Conservation (phyloP, 371 early-diverging fungal species). For the Choanephora cucurbitarum region DNA sequence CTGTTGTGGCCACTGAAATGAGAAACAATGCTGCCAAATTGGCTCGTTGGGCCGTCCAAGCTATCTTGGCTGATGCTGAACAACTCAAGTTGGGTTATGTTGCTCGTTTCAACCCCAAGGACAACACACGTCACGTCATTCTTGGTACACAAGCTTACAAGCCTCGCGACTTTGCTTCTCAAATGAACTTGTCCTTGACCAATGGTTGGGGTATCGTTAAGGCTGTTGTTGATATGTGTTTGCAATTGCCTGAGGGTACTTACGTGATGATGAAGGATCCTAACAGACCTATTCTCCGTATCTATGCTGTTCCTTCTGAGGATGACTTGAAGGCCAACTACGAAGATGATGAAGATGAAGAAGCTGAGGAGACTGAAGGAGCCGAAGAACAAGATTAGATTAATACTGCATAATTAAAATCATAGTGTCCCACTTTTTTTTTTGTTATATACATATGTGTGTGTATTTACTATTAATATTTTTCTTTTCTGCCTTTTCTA, state of each 20-base stretch:
- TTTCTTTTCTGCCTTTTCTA: neutral
- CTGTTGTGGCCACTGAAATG: constrained; percentile 96
- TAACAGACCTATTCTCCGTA: constrained; percentile 84
- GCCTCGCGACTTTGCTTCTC: constrained; percentile 89
- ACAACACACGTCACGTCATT: constrained; percentile 80
- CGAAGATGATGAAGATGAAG: constrained; percentile 55
- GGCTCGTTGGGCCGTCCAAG: constrained; percentile 93
- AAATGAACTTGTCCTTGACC: constrained; percentile 84
- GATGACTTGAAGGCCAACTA: constrained; percentile 65
- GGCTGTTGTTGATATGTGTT: constrained; percentile 86
- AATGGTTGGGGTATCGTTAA: constrained; percentile 97
- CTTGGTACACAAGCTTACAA: constrained; percentile 85
- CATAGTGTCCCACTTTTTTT: neutral
- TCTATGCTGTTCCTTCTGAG: constrained; percentile 75
- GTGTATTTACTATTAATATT: too few species aligned
- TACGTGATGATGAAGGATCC: constrained; percentile 96
- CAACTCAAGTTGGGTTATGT: constrained; percentile 92
- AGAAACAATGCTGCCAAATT: constrained; percentile 97
- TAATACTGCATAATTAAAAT: neutral
- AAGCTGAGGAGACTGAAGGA: constrained; percentile 37
- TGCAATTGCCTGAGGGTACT: constrained; percentile 87
- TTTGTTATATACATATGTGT: neutral
- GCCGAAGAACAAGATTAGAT: constrained; percentile 10
- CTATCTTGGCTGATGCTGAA: constrained; percentile 85
- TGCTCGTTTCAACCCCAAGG: constrained; percentile 78